phyloP scores from a whole-genome alignment of 2,329 filamentous ascomycete genomes.

The Calonectria leucothoes region DNA sequence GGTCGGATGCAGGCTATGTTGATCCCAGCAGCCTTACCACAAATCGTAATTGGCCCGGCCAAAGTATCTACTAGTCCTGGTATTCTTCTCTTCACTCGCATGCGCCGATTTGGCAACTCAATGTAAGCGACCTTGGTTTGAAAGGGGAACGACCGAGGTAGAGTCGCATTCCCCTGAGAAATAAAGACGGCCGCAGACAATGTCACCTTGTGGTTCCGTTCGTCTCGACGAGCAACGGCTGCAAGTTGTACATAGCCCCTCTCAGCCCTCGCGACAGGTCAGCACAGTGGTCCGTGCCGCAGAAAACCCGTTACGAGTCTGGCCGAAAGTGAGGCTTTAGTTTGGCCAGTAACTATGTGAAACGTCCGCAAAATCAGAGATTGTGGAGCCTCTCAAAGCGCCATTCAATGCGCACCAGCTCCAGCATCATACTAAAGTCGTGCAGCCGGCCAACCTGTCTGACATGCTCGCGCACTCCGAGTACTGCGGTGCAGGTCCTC shows the following conservation, averaged over 20 bases:
- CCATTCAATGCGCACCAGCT: neutral
- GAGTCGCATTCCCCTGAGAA: neutral
- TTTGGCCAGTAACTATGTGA: neutral
- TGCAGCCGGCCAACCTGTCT: neutral
- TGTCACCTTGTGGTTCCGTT: neutral
- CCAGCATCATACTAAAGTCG: neutral
- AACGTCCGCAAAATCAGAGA: neutral
- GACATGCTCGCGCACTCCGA: neutral
- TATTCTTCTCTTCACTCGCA: neutral
- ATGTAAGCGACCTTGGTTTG: neutral
- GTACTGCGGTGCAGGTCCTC: neutral
- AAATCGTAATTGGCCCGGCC: neutral
- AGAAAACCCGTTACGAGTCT: neutral
- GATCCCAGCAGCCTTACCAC: neutral
- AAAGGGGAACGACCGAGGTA: neutral
- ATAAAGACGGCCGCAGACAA: neutral
- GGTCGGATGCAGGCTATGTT: neutral
- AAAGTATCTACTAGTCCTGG: neutral
- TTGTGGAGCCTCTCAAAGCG: neutral
- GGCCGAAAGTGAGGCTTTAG: neutral
- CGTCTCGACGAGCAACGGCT: too few species aligned
- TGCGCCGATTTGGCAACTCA: neutral
- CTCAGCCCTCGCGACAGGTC: neutral
- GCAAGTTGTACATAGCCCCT: neutral
- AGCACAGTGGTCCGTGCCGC: neutral